These are phyloP conservation scores for Basidiobolus heterosporus DNA, from an alignment of 371 early-diverging fungal genomes.

Conservation along the genomic window DNA sequence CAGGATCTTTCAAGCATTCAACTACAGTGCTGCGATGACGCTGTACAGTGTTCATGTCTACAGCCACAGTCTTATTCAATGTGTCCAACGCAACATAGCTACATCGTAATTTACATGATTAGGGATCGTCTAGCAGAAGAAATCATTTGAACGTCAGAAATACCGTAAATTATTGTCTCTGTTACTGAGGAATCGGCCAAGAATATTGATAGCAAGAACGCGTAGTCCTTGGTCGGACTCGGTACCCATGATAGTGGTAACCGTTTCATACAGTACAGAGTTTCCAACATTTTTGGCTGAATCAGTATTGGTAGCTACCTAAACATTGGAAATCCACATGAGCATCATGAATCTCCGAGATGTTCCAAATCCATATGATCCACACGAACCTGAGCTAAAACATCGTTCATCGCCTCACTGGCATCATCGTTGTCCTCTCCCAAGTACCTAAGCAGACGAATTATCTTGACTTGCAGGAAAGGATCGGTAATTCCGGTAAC, in stretches of 20 bases:
- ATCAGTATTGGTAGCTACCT: conserved; percentile 90
- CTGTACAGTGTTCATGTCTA: conserved; percentile 87
- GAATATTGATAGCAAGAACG: conserved; percentile 88
- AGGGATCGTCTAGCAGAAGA: background rate
- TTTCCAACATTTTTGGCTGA: conserved; percentile 90
- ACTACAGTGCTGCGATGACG: conserved; percentile 89
- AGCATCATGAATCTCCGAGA: background rate
- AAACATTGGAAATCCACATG: background rate
- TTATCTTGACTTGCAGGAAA: conserved; percentile 88
- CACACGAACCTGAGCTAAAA: conserved; percentile 65
- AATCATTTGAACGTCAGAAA: background rate
- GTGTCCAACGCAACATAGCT: conserved; percentile 92
- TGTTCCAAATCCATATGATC: background rate
- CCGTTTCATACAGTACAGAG: conserved; percentile 90
- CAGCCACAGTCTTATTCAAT: conserved; percentile 68
- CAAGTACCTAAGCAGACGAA: conserved; percentile 74
- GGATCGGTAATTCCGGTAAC: conserved; percentile 92
- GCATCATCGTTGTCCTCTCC: conserved; percentile 71
- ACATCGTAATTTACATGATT: background rate
- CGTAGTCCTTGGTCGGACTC: conserved; percentile 81
- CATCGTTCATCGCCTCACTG: conserved; percentile 91
- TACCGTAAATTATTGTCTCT: conserved; percentile 92
- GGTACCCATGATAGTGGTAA: conserved; percentile 86
- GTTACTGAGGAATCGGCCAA: conserved; percentile 87
- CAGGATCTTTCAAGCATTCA: conserved; percentile 87